phyloP scores from a whole-genome alignment of 148 eudicot genomes.

The Diospyros kaki region DNA sequence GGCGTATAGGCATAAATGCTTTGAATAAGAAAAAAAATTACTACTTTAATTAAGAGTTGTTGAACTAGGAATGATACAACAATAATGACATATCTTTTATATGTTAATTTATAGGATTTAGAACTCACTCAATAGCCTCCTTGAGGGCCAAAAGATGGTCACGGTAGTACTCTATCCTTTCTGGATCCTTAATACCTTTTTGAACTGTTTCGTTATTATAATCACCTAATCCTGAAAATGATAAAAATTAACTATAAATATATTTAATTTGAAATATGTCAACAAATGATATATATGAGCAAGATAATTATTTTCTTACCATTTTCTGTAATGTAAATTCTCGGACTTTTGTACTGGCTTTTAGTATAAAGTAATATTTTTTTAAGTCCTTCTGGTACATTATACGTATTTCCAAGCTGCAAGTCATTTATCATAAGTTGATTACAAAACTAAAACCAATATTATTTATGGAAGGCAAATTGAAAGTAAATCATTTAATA shows the following conservation, averaged over 20 bases:
- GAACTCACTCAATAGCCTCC: constrained; percentile 22
- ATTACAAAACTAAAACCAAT: not conserved
- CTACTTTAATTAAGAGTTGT: no score
- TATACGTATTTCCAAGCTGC: not conserved
- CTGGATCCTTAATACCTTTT: constrained; percentile 14
- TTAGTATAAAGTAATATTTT: constrained; percentile 15
- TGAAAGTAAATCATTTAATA: not conserved
- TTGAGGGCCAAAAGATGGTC: constrained; percentile 15
- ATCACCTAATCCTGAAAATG: constrained; percentile 22
- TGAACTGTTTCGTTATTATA: constrained; percentile 7
- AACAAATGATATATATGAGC: no score
- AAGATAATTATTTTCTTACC: not conserved
- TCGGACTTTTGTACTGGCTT: constrained; percentile 16
- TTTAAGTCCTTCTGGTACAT: constrained; percentile 6
- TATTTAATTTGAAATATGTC: not conserved
- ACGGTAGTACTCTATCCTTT: constrained; percentile 14
- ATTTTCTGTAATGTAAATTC: constrained; percentile 18
- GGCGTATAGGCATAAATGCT: no score
- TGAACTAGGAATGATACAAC: not conserved
- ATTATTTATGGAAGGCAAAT: not conserved
- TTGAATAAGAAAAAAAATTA: not conserved
- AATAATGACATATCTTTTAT: not conserved
- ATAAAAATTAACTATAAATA: not conserved
- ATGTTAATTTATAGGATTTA: not conserved
- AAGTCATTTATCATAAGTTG: not conserved